Evolutionary conservation across 441 rosid genomes (phyloP).

Genomic region (Melastoma candidum): DNA sequence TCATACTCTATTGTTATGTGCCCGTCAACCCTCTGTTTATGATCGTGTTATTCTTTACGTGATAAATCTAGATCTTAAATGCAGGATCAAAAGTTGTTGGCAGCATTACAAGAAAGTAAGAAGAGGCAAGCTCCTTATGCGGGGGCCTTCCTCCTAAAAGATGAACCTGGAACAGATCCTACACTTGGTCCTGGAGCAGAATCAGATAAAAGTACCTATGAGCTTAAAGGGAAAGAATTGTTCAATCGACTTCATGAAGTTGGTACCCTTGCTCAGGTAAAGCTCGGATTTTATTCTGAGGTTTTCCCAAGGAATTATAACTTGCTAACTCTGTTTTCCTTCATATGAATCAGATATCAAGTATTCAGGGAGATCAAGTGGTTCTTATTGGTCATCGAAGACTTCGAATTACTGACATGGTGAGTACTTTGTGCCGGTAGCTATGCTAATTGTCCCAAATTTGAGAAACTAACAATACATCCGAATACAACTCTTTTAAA

Average conservation of each 20-base stretch:
- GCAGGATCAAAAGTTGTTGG: slow-evolving; percentile 87
- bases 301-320: neutral
- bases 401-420: slow-evolving; percentile 91
- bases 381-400: slow-evolving; percentile 89
- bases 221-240: slow-evolving; percentile 85
- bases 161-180: slow-evolving; percentile 67
- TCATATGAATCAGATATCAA: slow-evolving; percentile 54
- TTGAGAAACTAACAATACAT: too few relatives aligned
- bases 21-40: neutral
- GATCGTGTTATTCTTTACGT: neutral
- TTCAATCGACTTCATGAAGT: slow-evolving; percentile 85
- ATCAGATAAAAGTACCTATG: slow-evolving; percentile 51
- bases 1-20: slow-evolving; percentile 2
- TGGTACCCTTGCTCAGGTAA: slow-evolving; percentile 97
- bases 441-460: too few relatives aligned
- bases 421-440: slow-evolving; percentile 19
- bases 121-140: slow-evolving; percentile 97
- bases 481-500: too few relatives aligned
- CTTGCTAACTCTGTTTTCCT: neutral
- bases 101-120: slow-evolving; percentile 85
- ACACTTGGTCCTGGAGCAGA: slow-evolving; percentile 50
- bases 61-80: slow-evolving; percentile 1
- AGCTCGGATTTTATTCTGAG: slow-evolving; percentile 3
- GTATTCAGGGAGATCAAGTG: slow-evolving; percentile 90
- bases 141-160: slow-evolving; percentile 94